Evolutionary conservation across 148 eudicot genomes (phyloP), one percentile per base, ranked within the genome.

Genomic region (Rhododendron ferrugineum): DNA sequence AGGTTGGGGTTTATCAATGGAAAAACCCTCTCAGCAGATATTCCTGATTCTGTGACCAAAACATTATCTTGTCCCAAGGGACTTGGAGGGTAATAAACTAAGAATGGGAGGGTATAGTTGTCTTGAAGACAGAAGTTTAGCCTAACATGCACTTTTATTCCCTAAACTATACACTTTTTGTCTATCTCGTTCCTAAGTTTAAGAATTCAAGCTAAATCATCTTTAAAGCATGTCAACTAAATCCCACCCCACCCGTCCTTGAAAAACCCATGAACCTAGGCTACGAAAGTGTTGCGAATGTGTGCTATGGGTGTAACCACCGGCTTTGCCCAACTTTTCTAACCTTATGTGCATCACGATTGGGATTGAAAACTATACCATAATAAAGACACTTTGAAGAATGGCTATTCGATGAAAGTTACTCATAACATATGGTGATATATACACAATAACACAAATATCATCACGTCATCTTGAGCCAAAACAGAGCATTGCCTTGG

Each of bases 1-100:
- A 74, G 49, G 28, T 16, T 40, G 79, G 82, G 86, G 86, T 84
- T 84, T 84, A 78, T 73, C 73, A 66, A 49, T 6, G 78, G 78
- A 75, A 84, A 75, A 84, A 13, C 82, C 82, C 75, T 56, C 23
- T 18, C 62, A 5, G 15, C 36, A 58, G 74, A 58, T 84, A 28
- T 30, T 52, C 4, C 26, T 32, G 22, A 52, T 20, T 23, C 42
- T 3, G 36, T 15, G 42, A 32, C 34, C 7, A 10, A 58, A 30
- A 46, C 40, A 18, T 84, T 52, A 84, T 75, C 85, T 73, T 72
- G 79, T 47, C 52, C n/a, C 0, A 3, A 14, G 80, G 49, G 72
- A 54, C n/a, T 74, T 37, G 70, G 50, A 50, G 32, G 75, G 80
- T 73, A 47, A 44, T 9, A 47, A 2, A 0, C 11, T 9, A 3